Evolutionary conservation across 2,329 filamentous ascomycete species (phyloP).

Genomic region (Alternaria atra): DNA sequence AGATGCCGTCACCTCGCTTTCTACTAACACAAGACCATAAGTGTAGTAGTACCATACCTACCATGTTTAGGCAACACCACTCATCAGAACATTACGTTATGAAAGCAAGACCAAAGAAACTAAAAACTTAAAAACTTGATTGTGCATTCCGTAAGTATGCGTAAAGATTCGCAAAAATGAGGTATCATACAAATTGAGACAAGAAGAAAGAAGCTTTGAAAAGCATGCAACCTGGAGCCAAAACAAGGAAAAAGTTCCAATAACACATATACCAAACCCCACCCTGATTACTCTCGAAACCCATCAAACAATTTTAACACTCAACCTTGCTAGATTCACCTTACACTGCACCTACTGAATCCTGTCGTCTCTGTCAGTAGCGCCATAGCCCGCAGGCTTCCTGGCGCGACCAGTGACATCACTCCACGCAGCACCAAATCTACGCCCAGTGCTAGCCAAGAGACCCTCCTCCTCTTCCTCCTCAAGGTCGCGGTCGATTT

Average conservation of each 20-base stretch:
- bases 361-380: slow-evolving; percentile 27
- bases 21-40: no score
- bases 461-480: slow-evolving; percentile 94
- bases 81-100: no score
- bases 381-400: slow-evolving; percentile 39
- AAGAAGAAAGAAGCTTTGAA: not conserved
- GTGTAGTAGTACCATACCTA: no score
- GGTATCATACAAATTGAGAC: not conserved
- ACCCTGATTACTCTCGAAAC: not conserved
- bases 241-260: not conserved
- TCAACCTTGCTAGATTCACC: no score
- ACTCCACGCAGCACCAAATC: slow-evolving; percentile 88
- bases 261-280: not conserved
- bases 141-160: no score
- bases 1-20: no score
- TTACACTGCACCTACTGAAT: not conserved
- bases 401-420: slow-evolving; percentile 74
- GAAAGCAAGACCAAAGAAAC: no score
- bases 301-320: not conserved
- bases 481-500: slow-evolving; percentile 88
- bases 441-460: slow-evolving; percentile 80
- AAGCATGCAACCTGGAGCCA: not conserved
- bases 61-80: no score
- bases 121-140: no score
- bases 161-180: no score